A percentile compares a stretch with the other conserved stretches of the same genome.
Evolutionary conservation across 192 early-diverging fungal genomes (phyloP).

Genomic region (Neocallimastix lanati): DNA sequence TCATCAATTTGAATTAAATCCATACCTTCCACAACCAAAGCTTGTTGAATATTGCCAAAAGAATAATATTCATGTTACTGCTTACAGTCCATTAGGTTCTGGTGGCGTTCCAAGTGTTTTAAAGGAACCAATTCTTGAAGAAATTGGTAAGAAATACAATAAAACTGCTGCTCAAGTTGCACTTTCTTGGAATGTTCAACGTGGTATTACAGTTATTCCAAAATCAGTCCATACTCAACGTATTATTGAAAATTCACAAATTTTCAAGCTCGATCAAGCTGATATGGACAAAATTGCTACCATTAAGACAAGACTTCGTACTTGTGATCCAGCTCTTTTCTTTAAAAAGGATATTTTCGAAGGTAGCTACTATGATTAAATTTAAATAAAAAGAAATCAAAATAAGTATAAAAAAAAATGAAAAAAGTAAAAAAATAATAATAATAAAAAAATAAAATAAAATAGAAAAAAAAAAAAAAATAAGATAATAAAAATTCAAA

Average conservation of each 20-base stretch:
- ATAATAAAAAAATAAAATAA: too few relatives aligned
- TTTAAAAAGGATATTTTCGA: background rate
- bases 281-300: background rate
- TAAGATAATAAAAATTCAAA: too few relatives aligned
- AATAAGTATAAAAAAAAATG: too few relatives aligned
- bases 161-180: conserved; percentile 52
- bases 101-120: conserved; percentile 12
- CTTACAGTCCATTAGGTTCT: conserved; percentile 50
- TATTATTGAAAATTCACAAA: conserved; percentile 34
- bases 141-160: conserved; percentile 48
- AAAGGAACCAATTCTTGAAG: conserved; percentile 18
- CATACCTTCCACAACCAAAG: conserved; percentile 31
- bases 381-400: too few relatives aligned
- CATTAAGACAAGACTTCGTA: background rate
- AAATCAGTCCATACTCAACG: conserved; percentile 50
- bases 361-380: background rate
- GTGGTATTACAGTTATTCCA: conserved; percentile 61
- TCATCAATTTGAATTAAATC: conserved; percentile 55
- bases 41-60: conserved; percentile 30
- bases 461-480: too few relatives aligned
- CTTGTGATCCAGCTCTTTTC: background rate
- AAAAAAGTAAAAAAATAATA: too few relatives aligned
- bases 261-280: conserved; percentile 3
- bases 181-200: conserved; percentile 52
- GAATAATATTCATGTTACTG: conserved; percentile 30